These are phyloP conservation scores for Nosema muscidifuracis DNA, from an alignment of 371 early-diverging fungal genomes.

Conservation along the genomic window DNA sequence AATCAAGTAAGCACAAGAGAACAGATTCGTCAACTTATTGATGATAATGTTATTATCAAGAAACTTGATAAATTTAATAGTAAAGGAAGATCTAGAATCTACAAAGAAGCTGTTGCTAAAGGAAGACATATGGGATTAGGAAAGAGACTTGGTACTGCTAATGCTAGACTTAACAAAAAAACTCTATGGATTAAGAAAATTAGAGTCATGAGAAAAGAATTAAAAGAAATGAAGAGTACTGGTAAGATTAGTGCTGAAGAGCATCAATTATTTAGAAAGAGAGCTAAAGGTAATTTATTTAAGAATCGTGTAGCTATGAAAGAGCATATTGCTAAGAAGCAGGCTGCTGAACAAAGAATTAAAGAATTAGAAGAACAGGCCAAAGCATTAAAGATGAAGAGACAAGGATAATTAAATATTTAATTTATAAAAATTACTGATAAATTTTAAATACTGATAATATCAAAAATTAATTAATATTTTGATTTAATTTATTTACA, in stretches of 20 bases:
- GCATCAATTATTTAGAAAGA: constrained; percentile 90
- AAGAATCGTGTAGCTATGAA: constrained; percentile 99
- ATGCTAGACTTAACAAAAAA: constrained; percentile 91
- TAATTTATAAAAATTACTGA: background rate
- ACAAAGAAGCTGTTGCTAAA: constrained; percentile 82
- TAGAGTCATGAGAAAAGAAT: constrained; percentile 88
- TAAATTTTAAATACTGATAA: background rate
- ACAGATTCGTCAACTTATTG: constrained; percentile 80
- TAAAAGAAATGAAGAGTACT: constrained; percentile 90
- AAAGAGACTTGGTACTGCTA: constrained; percentile 93
- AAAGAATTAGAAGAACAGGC: constrained; percentile 90
- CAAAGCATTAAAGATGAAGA: constrained; percentile 67
- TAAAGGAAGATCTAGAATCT: constrained; percentile 85
- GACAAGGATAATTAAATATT: background rate
- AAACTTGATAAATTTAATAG: constrained; percentile 84
- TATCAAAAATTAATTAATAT: background rate
- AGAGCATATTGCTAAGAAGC: constrained; percentile 98
- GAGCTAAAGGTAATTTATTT: constrained; percentile 99
- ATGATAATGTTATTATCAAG: constrained; percentile 90
- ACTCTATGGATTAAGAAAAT: constrained; percentile 98
- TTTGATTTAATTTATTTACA: background rate
- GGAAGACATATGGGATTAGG: constrained; percentile 97
- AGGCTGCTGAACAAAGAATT: constrained; percentile 91
- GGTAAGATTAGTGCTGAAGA: constrained; percentile 85
- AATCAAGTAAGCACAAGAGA: constrained; percentile 89